phyloP scores from a whole-genome alignment of 148 eudicot species.

The Beta vulgaris region DNA sequence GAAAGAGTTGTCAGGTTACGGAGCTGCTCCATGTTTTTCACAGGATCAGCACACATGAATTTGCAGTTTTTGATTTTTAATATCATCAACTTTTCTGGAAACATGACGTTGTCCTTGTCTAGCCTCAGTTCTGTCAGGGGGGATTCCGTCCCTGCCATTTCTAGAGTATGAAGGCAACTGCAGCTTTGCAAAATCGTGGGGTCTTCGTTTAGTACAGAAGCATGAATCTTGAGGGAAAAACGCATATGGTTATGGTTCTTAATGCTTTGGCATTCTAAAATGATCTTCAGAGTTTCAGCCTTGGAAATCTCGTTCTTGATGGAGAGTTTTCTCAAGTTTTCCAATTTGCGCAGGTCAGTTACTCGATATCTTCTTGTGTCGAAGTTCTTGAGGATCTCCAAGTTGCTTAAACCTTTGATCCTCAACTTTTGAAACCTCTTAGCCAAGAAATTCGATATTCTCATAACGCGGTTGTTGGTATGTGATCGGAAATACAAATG shows the following conservation, averaged over 20 bases:
- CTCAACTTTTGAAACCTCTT: not conserved
- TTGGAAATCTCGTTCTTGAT: not conserved
- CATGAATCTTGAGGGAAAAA: not conserved
- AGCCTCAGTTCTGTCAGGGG: not conserved
- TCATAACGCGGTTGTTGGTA: too few species aligned
- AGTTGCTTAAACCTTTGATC: constrained; percentile 8
- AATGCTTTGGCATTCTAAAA: not conserved
- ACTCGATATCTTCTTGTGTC: not conserved
- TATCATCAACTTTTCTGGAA: constrained; percentile 12
- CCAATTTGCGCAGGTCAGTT: not conserved
- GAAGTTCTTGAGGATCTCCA: constrained; percentile 25
- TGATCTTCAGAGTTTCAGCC: not conserved
- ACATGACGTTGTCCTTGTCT: too few species aligned
- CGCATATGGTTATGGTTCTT: not conserved
- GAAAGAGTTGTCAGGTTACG: constrained; percentile 11
- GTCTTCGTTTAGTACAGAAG: not conserved
- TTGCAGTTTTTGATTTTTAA: not conserved
- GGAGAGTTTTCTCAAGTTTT: not conserved
- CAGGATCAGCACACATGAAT: constrained; percentile 7
- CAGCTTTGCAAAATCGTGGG: constrained; percentile 1
- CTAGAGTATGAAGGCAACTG: not conserved
- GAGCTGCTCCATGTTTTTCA: constrained; percentile 18
- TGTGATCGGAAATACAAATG: constrained; percentile 32
- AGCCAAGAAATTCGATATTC: too few species aligned
- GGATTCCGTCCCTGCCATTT: not conserved